Conservation (phyloP, 2,329 filamentous ascomycete species). For the Teratosphaeria destructans region DNA sequence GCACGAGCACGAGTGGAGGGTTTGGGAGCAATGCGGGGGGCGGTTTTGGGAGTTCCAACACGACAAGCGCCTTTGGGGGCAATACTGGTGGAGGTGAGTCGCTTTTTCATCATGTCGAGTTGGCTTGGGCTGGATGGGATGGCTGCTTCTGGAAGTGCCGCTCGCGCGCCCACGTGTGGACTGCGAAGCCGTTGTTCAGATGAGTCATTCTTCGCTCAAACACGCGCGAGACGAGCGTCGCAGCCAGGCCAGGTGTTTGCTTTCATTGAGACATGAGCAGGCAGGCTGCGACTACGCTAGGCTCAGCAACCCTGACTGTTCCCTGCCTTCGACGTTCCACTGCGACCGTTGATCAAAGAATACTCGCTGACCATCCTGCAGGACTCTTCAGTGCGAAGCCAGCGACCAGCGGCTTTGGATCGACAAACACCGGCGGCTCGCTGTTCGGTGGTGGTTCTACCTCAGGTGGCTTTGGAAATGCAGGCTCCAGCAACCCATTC, state of each 20-base stretch:
- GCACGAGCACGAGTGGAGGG: conserved; percentile 25
- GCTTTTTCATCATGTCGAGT: not conserved
- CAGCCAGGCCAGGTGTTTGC: not conserved
- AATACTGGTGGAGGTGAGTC: conserved; percentile 17
- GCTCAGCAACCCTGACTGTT: not conserved
- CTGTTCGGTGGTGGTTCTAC: conserved; percentile 20
- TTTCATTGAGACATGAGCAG: not conserved
- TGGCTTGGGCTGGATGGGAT: not conserved
- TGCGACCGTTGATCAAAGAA: not conserved
- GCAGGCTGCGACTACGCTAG: not conserved
- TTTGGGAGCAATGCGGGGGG: conserved; percentile 15
- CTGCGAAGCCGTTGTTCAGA: not conserved
- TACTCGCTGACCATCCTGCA: not conserved
- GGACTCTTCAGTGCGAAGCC: conserved; percentile 13
- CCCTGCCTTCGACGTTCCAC: not conserved
- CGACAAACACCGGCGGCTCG: conserved; percentile 20
- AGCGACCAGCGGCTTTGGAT: conserved; percentile 26
- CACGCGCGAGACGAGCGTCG: not conserved
- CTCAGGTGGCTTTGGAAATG: conserved; percentile 41
- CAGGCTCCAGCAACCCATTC: conserved; percentile 27
- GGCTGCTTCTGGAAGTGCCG: not conserved
- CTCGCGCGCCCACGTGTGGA: not conserved
- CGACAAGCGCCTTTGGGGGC: conserved; percentile 21
- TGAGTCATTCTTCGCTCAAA: not conserved
- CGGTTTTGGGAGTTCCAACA: conserved; percentile 14